Conservation (phyloP, 805 yeast genomes). For the Yarrowia divulgata region DNA sequence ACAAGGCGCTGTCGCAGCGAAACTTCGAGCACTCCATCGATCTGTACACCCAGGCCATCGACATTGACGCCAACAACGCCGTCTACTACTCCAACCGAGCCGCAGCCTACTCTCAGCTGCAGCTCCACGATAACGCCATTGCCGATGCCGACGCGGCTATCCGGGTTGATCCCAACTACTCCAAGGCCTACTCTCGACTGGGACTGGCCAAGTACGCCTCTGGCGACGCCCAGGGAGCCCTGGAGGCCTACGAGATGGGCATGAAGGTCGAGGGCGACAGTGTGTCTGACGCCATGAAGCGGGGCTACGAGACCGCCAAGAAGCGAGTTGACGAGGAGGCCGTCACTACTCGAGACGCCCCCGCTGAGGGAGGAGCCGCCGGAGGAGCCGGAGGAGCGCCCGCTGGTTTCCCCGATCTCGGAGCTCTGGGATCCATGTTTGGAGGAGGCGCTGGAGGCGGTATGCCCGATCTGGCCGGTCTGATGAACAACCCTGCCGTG, state of each 20-base stretch:
- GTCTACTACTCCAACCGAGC: constrained; percentile 94
- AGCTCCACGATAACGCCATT: constrained; percentile 77
- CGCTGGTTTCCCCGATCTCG: constrained; percentile 74
- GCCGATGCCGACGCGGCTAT: constrained; percentile 86
- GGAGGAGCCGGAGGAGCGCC: constrained; percentile 43
- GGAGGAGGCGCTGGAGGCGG: constrained; percentile 69
- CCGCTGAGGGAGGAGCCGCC: constrained; percentile 49
- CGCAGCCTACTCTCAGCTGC: constrained; percentile 87
- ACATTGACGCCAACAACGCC: constrained; percentile 71
- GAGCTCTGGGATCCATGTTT: constrained; percentile 64
- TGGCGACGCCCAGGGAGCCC: constrained; percentile 88
- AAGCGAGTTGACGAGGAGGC: constrained; percentile 78
- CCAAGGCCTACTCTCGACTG: constrained; percentile 93
- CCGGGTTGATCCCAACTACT: constrained; percentile 74
- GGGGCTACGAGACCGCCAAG: constrained; percentile 93
- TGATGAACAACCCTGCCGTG: constrained; percentile 90
- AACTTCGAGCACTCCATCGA: constrained; percentile 75
- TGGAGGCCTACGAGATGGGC: constrained; percentile 90
- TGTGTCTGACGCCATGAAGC: constrained; percentile 87
- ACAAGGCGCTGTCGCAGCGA: constrained; percentile 81
- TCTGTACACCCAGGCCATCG: constrained; percentile 82
- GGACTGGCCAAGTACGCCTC: constrained; percentile 95
- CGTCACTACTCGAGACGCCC: constrained; percentile 52
- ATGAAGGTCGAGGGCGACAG: constrained; percentile 83
- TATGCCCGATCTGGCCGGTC: constrained; percentile 67